These are phyloP conservation scores for Myriosclerotinia scirpicola DNA, from an alignment of 2,329 filamentous ascomycete genomes.

Conservation along the genomic window DNA sequence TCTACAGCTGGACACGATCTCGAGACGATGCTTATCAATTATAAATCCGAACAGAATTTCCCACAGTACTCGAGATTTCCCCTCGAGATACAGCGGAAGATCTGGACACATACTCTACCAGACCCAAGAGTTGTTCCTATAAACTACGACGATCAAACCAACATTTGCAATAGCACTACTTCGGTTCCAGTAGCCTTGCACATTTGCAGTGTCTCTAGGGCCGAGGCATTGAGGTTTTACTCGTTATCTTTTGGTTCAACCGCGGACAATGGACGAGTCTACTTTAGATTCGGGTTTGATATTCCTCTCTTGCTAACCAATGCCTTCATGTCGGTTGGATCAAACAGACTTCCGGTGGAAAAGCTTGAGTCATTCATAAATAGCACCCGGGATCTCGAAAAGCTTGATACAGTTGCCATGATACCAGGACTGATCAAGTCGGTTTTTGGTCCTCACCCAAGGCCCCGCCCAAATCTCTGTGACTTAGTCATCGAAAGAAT, in stretches of 20 bases:
- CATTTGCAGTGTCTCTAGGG: not conserved
- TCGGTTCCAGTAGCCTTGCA: constrained; percentile 2
- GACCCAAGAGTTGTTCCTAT: not conserved
- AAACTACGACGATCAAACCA: not conserved
- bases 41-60: not conserved
- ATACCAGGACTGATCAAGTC: constrained; percentile 12
- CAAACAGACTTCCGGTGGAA: not conserved
- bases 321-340: not conserved
- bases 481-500: not conserved
- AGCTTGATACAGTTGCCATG: constrained; percentile 8
- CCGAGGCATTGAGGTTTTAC: not conserved
- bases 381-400: not conserved
- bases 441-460: constrained; percentile 4
- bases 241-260: constrained; percentile 9
- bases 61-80: constrained; percentile 1
- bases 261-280: not conserved
- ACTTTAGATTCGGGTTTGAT: constrained; percentile 10
- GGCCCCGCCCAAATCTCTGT: constrained; percentile 7
- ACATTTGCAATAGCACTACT: constrained; percentile 3
- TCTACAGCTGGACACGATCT: not conserved
- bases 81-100: constrained; percentile 8
- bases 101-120: not conserved
- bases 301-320: constrained; percentile 11
- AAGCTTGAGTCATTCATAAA: not conserved
- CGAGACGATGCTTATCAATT: not conserved